These are phyloP conservation scores for Boletus reticulatus DNA, from an alignment of 768 basidiomycete genomes.

Conservation along the genomic window DNA sequence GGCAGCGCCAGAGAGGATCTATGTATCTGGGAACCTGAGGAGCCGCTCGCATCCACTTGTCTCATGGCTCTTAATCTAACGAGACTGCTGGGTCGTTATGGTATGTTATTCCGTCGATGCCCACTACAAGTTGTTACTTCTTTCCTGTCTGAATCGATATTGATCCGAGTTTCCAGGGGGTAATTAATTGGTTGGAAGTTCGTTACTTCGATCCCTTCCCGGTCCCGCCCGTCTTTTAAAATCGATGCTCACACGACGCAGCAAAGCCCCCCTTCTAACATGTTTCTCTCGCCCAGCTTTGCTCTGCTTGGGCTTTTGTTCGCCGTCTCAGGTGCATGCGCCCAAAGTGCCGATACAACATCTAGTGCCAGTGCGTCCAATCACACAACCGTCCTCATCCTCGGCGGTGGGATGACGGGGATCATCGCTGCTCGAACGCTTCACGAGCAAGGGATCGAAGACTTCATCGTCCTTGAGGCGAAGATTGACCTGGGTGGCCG, in stretches of 20 bases:
- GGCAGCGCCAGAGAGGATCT: too few species aligned
- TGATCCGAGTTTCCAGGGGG: too few species aligned
- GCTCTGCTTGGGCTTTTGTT: conserved; percentile 8
- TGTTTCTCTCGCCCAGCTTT: conserved; percentile 5
- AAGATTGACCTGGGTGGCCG: conserved; percentile 58
- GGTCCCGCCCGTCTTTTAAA: background rate
- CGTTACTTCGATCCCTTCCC: too few species aligned
- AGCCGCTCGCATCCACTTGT: too few species aligned
- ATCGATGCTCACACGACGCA: too few species aligned
- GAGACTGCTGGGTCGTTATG: too few species aligned
- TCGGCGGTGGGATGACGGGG: conserved; percentile 67
- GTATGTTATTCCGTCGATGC: too few species aligned
- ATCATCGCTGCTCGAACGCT: conserved; percentile 65
- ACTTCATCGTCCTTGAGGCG: conserved; percentile 62
- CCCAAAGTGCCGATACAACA: conserved; percentile 12
- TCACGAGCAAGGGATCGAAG: conserved; percentile 48
- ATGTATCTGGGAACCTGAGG: too few species aligned
- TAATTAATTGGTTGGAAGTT: too few species aligned
- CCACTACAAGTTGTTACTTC: too few species aligned
- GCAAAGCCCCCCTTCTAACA: background rate
- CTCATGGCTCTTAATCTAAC: too few species aligned
- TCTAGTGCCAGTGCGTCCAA: conserved; percentile 4
- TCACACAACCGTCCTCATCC: conserved; percentile 46
- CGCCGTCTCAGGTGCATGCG: background rate
- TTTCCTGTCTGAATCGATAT: too few species aligned